These are phyloP conservation scores for Caryopteris hybrid DNA, from an alignment of 305 asterid species.

Conservation along the genomic window DNA sequence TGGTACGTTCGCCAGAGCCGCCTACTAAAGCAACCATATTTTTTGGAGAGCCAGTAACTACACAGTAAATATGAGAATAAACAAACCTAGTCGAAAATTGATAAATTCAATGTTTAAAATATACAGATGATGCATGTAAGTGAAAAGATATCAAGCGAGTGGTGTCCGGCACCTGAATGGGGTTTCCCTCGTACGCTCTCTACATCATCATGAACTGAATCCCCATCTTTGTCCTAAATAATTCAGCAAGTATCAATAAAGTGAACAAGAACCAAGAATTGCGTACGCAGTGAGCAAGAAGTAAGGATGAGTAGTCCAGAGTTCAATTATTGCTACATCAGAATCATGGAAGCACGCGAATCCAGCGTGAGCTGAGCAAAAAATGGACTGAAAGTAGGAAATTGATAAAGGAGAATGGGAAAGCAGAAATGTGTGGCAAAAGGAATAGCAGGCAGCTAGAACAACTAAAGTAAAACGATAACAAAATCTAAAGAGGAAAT, in stretches of 20 bases:
- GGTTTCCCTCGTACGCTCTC: conserved; percentile 57
- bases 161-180: conserved; percentile 41
- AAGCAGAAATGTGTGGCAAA: background rate
- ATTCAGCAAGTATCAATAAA: conserved; percentile 11
- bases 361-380: background rate
- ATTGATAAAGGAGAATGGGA: background rate
- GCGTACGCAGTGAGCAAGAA: background rate
- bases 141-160: background rate
- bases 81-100: background rate
- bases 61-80: conserved; percentile 16
- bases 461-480: background rate
- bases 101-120: background rate
- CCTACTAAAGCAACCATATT: conserved; percentile 37
- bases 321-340: background rate
- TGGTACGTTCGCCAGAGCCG: conserved; percentile 45
- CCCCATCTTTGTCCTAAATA: conserved; percentile 51
- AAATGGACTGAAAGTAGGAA: background rate
- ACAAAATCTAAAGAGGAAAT: background rate
- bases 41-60: conserved; percentile 41
- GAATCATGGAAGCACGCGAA: background rate
- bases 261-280: background rate
- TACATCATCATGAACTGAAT: conserved; percentile 39
- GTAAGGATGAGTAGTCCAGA: background rate
- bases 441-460: background rate
- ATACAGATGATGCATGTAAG: background rate